These are phyloP conservation scores for Nymphaea colorata DNA, from an alignment of 164 flowering plant species.

Conservation along the genomic window DNA sequence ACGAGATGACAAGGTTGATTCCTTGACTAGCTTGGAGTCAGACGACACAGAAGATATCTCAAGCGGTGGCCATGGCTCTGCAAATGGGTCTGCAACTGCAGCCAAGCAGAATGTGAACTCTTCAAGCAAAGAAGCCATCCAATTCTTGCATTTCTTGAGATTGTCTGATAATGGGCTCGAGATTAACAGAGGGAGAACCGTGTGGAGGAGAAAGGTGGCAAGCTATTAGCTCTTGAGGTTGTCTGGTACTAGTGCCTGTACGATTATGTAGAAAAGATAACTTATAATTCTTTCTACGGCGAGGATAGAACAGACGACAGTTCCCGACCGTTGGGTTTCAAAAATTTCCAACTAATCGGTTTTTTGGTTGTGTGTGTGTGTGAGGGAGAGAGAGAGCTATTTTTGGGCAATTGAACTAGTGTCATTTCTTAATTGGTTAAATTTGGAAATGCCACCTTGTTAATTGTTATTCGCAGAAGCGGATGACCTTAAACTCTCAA, in stretches of 20 bases:
- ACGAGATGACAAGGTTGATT: conserved; percentile 73
- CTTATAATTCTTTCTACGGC: background rate
- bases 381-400: too few species aligned
- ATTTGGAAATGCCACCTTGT: too few species aligned
- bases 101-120: conserved; percentile 6
- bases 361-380: too few species aligned
- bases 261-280: background rate
- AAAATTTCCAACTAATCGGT: too few species aligned
- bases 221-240: conserved; percentile 8
- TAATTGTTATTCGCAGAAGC: too few species aligned
- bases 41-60: conserved; percentile 19
- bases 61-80: conserved; percentile 10
- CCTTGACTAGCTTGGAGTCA: conserved; percentile 56
- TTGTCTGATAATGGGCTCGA: conserved; percentile 54
- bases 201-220: conserved; percentile 66
- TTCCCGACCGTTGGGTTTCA: too few species aligned
- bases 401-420: too few species aligned
- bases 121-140: conserved; percentile 14
- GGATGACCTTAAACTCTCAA: too few species aligned
- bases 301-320: too few species aligned
- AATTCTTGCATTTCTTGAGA: conserved; percentile 70
- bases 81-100: conserved; percentile 44
- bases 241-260: background rate
- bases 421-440: too few species aligned
- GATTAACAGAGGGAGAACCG: conserved; percentile 84